phyloP scores from a whole-genome alignment of 306 rosid species.

The Potentilla sterilis region DNA sequence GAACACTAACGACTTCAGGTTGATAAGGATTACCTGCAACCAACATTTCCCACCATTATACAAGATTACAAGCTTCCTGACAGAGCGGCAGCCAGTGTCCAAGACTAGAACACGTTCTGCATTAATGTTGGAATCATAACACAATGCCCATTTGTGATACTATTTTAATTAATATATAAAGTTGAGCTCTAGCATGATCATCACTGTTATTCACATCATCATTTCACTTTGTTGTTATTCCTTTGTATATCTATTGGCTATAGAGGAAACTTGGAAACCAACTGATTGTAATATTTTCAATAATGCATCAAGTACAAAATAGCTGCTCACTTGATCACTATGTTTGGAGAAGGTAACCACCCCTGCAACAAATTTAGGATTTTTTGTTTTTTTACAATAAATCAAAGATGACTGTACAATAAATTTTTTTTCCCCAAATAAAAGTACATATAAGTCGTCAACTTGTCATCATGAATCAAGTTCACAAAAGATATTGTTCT shows the following conservation, averaged over 20 bases:
- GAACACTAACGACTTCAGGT: background rate
- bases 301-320: background rate
- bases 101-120: conserved; percentile 2
- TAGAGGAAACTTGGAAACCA: background rate
- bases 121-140: background rate
- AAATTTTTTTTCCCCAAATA: background rate
- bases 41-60: conserved; percentile 2
- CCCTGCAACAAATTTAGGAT: background rate
- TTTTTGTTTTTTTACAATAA: background rate
- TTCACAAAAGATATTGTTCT: background rate
- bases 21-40: conserved; percentile 18
- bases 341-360: conserved; percentile 4
- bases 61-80: background rate
- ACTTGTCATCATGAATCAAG: background rate
- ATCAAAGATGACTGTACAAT: no score
- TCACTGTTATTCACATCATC: background rate
- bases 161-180: background rate
- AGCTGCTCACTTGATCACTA: conserved; percentile 1
- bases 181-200: background rate
- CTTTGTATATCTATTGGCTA: background rate
- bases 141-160: background rate
- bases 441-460: background rate
- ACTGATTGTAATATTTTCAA: background rate
- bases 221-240: background rate
- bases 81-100: background rate